Evolutionary conservation across 768 basidiomycete species (phyloP).

Genomic region (Podaxis sp.): DNA sequence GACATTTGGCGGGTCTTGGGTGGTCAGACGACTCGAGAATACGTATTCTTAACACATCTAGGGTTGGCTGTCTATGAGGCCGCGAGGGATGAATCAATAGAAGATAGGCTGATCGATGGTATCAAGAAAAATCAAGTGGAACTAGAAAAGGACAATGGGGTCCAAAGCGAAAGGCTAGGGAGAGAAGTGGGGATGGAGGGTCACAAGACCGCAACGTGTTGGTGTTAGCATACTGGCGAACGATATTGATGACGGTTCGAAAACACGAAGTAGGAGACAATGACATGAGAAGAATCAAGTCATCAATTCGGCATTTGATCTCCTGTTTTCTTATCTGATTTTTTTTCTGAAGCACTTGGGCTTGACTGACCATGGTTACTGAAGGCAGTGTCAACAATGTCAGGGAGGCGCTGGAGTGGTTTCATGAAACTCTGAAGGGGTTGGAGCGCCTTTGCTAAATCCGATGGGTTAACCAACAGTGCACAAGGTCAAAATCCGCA

Average conservation of each 20-base stretch:
- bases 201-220: slow-evolving; percentile 12
- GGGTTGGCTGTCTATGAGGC: neutral
- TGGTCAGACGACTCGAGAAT: neutral
- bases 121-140: slow-evolving; percentile 5
- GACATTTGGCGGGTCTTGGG: neutral
- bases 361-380: neutral
- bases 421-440: neutral
- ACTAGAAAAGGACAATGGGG: slow-evolving; percentile 4
- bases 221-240: neutral
- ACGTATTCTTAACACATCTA: neutral
- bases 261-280: neutral
- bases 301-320: slow-evolving; percentile 1
- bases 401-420: neutral
- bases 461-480: neutral
- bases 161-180: neutral
- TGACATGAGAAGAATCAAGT: slow-evolving; percentile 2
- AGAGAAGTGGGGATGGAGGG: neutral
- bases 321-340: slow-evolving; percentile 7
- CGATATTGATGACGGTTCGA: neutral
- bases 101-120: slow-evolving; percentile 3
- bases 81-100: neutral
- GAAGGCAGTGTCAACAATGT: neutral
- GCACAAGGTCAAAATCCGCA: neutral
- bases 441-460: neutral
- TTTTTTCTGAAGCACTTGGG: neutral